These are phyloP conservation scores for Helotiales sp. DNA, from an alignment of 2,329 filamentous ascomycete genomes.

Conservation along the genomic window DNA sequence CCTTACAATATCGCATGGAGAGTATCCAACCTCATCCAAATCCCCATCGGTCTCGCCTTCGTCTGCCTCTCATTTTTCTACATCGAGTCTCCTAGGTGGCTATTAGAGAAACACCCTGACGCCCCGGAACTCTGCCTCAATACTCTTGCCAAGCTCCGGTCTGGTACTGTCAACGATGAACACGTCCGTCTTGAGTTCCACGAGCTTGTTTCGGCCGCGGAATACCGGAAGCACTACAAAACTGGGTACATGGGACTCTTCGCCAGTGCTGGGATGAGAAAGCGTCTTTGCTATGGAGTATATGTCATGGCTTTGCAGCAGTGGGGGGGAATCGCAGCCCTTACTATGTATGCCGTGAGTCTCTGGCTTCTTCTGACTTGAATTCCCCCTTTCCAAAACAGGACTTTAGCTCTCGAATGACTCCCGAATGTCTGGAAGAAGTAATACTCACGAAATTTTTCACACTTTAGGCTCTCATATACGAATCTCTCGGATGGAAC, in stretches of 20 bases:
- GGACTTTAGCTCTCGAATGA: no score
- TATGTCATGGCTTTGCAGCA: conserved; percentile 71
- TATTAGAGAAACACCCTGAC: conserved; percentile 56
- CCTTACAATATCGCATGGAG: conserved; percentile 46
- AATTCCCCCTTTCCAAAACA: no score
- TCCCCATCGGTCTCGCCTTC: conserved; percentile 44
- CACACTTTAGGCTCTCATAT: no score
- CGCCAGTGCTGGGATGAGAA: conserved; percentile 68
- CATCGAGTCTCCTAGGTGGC: conserved; percentile 69
- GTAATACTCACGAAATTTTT: no score
- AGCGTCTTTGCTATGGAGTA: conserved; percentile 64
- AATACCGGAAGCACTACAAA: conserved; percentile 61
- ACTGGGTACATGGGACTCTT: conserved; percentile 63
- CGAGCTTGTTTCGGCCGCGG: conserved; percentile 70
- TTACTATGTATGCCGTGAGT: conserved; percentile 73
- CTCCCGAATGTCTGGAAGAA: no score
- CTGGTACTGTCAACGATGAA: conserved; percentile 65
- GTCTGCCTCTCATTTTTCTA: conserved; percentile 62
- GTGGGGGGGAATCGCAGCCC: conserved; percentile 69
- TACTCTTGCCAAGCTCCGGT: conserved; percentile 58
- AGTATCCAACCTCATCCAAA: conserved; percentile 43
- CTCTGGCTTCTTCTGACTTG: no score
- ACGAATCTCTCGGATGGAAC: conserved; percentile 62
- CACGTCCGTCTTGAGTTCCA: conserved; percentile 64
- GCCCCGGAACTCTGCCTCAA: conserved; percentile 60